Evolutionary conservation across 768 basidiomycete species (phyloP).

Genomic region (Mycena capillaripes): DNA sequence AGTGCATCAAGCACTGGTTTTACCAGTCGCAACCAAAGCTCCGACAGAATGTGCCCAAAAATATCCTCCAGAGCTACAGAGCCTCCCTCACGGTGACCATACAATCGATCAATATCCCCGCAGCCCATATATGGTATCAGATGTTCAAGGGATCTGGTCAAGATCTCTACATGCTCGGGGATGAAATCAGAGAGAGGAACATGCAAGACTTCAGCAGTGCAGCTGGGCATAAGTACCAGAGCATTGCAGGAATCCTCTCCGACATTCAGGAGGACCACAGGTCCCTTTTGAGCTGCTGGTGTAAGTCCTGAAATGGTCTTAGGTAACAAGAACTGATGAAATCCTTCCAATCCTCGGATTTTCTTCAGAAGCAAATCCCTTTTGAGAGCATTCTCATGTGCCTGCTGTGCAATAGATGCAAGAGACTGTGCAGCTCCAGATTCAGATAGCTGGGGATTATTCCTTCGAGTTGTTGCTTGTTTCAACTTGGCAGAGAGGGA

Average conservation of each 20-base stretch:
- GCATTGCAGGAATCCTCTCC: neutral
- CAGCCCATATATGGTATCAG: neutral
- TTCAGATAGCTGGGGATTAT: neutral
- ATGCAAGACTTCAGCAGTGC: neutral
- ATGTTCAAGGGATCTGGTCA: neutral
- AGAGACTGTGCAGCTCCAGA: neutral
- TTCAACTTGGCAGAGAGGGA: neutral
- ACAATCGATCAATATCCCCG: neutral
- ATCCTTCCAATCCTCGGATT: neutral
- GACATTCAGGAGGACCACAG: neutral
- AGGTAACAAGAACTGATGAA: neutral
- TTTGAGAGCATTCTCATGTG: neutral
- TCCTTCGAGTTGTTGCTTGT: neutral
- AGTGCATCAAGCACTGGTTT: neutral
- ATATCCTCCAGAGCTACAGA: neutral
- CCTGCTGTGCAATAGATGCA: neutral
- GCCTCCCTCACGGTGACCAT: neutral
- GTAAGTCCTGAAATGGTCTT: neutral
- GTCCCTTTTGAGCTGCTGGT: neutral
- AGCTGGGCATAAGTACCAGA: neutral
- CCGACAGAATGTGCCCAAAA: neutral
- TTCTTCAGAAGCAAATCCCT: neutral
- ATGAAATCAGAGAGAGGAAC: neutral
- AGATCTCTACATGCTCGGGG: neutral
- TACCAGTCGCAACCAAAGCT: neutral